Base-by-base conservation (phyloP, 2,329 filamentous ascomycete species). In the Aspergillus jensenii region DNA sequence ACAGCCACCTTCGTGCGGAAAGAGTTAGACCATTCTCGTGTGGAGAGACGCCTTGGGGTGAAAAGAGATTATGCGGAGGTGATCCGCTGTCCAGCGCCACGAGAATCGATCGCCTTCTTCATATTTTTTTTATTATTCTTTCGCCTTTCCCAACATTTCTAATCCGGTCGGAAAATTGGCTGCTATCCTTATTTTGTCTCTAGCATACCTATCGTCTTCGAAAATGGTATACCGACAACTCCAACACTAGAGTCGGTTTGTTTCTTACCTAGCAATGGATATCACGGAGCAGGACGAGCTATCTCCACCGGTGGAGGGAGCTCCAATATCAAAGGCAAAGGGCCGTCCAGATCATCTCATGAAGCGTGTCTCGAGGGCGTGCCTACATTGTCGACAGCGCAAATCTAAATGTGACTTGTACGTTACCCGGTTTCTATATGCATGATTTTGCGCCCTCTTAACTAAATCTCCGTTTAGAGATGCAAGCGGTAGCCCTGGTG, bases 381-480 rank as follows among this genome's bases (percentile, higher is more conserved):
- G 78, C 68, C 65, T 80, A 52, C 75, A 78, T 62, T 82, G 80
- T 65, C 71, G 80, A 41, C 76, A 78, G 62, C 75, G 80, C 59
- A 82, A 82, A 67, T 79, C 77, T 41, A 78, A 78, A 64, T 82
- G 80, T 69, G 78, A 81, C 63, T 68, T 82, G 80, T 82, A 74
- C 72, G 79, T 75, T 52, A 11, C 31, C 25, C n/a, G 15, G 14
- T 14, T 6, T 6, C n/a, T 15, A 50, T 25, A 45, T 45, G n/a
- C 19, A 44, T 19, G 6, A 3, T 4, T 33, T 12, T 41, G 12
- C n/a, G 19, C 31, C 43, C 25, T 52, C 47, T 49, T 49, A 59
- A 58, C 14, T 7, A 37, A 37, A 37, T 37, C 35, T 21, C 21
- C n/a, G 43, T 37, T 45, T 65, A 75, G 78, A 68, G 68, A 78